phyloP scores from a whole-genome alignment of 1,139 yeast species.

The Casaregolazyma lundiana region DNA sequence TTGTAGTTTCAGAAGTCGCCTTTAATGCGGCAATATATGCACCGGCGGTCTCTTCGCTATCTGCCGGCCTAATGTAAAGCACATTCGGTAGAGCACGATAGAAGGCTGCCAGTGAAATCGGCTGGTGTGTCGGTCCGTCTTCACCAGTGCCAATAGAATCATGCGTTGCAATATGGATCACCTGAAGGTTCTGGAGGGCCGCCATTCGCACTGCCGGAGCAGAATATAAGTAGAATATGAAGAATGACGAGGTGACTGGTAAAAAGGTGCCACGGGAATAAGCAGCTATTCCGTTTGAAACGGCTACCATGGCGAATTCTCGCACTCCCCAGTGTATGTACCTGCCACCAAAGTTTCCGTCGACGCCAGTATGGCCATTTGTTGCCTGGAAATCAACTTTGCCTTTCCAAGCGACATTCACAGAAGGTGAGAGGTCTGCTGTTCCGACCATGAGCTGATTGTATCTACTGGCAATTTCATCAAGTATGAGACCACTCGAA shows the following conservation, averaged over 20 bases:
- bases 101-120: conserved; percentile 34
- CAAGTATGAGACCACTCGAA: no score
- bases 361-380: no score
- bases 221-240: conserved; percentile 39
- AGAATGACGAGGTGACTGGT: conserved; percentile 37
- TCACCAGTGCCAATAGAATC: conserved; percentile 41
- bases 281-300: conserved; percentile 40
- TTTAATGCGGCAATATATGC: conserved; percentile 10
- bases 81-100: conserved; percentile 37
- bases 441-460: no score
- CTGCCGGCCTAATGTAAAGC: conserved; percentile 23
- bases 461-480: no score
- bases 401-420: no score
- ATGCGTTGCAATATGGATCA: conserved; percentile 39
- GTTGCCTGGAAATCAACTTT: no score
- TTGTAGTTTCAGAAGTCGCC: not conserved
- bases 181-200: conserved; percentile 33
- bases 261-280: conserved; percentile 34
- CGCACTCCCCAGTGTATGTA: conserved; percentile 35
- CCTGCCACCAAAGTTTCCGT: conserved; percentile 4
- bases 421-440: no score
- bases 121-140: conserved; percentile 42
- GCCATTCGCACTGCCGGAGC: conserved; percentile 39
- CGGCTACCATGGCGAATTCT: conserved; percentile 39
- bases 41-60: conserved; percentile 11